Percentiles rank a stretch among this genome's conserved stretches.
These are phyloP conservation scores for Crataegus laevigata DNA, from an alignment of 306 rosid species.

Conservation along the genomic window DNA sequence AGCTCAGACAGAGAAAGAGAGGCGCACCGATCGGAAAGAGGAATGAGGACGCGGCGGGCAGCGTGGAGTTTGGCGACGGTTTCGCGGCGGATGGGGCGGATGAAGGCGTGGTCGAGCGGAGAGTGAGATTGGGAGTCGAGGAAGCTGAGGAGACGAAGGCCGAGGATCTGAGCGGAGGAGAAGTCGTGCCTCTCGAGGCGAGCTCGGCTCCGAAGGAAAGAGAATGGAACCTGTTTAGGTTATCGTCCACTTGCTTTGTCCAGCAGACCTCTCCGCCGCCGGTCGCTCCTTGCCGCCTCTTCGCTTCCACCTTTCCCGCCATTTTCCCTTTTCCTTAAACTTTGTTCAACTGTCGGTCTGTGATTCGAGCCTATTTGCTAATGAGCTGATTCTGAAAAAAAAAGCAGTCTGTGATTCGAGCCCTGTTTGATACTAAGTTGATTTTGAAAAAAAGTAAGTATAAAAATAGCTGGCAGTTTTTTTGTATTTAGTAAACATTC, in stretches of 20 bases:
- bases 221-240: conserved; percentile 66
- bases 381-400: too few species aligned
- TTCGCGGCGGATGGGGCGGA: conserved; percentile 58
- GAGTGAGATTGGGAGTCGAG: conserved; percentile 53
- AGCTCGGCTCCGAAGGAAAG: conserved; percentile 67
- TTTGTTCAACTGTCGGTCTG: too few species aligned
- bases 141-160: conserved; percentile 81
- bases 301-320: conserved; percentile 51
- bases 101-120: conserved; percentile 48
- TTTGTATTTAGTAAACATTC: too few species aligned
- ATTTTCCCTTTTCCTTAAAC: conserved; percentile 11
- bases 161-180: conserved; percentile 51
- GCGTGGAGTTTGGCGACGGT: conserved; percentile 35
- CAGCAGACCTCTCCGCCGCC: conserved; percentile 36
- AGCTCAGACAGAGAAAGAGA: neutral
- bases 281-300: conserved; percentile 13
- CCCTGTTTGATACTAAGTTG: too few species aligned
- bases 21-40: conserved; percentile 58
- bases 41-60: conserved; percentile 50
- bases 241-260: conserved; percentile 53
- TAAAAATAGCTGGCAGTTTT: too few species aligned
- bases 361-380: too few species aligned
- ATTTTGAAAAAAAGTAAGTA: too few species aligned
- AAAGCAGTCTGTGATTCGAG: too few species aligned
- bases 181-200: conserved; percentile 51